phyloP scores from a whole-genome alignment of 148 eudicot genomes.

The Camellia lanceoleosa region DNA sequence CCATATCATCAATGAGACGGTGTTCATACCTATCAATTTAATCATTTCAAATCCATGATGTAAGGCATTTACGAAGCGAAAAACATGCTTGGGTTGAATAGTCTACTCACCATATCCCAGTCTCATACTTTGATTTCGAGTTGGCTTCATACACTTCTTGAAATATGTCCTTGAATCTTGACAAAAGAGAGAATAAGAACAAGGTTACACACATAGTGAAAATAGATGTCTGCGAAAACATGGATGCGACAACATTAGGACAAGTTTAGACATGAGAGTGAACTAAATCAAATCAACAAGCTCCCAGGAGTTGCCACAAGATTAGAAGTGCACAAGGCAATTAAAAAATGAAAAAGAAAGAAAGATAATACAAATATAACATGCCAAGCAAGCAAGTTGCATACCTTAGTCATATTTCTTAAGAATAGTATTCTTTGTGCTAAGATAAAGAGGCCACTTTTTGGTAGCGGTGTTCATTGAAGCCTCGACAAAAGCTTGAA shows the following conservation, averaged over 20 bases:
- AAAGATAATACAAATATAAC: not conserved
- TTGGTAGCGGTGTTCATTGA: conserved; percentile 86
- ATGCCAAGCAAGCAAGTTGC: not conserved
- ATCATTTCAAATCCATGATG: not conserved
- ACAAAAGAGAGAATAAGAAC: not conserved
- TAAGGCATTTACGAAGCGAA: not conserved
- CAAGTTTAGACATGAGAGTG: not conserved
- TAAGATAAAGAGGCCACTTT: conserved; percentile 94
- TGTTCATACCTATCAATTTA: conserved; percentile 76
- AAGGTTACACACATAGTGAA: not conserved
- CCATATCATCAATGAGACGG: conserved; percentile 98
- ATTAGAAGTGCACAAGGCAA: not conserved
- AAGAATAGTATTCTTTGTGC: conserved; percentile 93
- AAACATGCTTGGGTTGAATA: not conserved
- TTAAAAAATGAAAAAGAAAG: not conserved
- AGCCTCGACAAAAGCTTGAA: conserved; percentile 84
- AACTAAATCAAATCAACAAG: not conserved
- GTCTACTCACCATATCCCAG: conserved; percentile 74
- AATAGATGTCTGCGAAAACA: not conserved
- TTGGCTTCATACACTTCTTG: conserved; percentile 84
- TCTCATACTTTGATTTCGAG: conserved; percentile 79
- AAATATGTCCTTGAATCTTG: conserved; percentile 90
- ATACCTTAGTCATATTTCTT: conserved; percentile 96
- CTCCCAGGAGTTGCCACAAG: not conserved
- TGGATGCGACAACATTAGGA: not conserved